Base-by-base conservation (phyloP, 345 rosid genomes). In the Eucalyptus tenuipes region DNA sequence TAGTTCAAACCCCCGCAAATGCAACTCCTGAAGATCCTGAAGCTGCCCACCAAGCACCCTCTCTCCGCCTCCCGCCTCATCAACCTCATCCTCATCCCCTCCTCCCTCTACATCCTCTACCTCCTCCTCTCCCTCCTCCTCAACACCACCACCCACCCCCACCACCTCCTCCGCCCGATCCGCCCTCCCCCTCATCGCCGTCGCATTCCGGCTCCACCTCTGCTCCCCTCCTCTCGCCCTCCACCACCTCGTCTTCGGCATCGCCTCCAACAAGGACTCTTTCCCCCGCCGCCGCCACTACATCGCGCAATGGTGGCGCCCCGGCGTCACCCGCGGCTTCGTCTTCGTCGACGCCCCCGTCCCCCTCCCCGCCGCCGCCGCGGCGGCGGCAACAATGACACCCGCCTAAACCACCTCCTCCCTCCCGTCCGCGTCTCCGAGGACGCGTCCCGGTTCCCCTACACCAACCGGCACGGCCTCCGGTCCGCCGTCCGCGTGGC, bases 401-500 rank as follows among this genome's bases (percentile, higher is more conserved):
- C 61, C 45, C 61, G 44, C 17, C 27, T 6, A 9, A 52, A 52
- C 57, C 10, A 3, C 44, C 61, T 3, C 59, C 93, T 96, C 66
- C 99, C 99, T 45, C 95, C 94, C 0, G 92, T 92, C 3, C 50
- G 91, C 68, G 81, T 95, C 49, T 96, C 98, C 52, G 89, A 86
- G 44, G 99, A 97, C 89, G 92, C 94, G 29, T 96, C 98, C 7
- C 86, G 92, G 47, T 97, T 97, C 85, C 96, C 95, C 4, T 96
- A 95, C 93, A 93, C 92, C 22, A 94, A 94, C 91, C 94, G 92
- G 55, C 90, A 95, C 29, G 98, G 99, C 27, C 95, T 94, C 88
- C 93, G 95, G 84, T 97, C 98, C 10, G 98, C 98, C 48, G 89
- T 97, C 87, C 94, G 98, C 25, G 95, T 96, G 68, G 98, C 98